Evolutionary conservation across 495 filamentous ascomycete species (phyloP), one percentile per base, ranked within the genome.

Genomic region (Penicillium argentinense): DNA sequence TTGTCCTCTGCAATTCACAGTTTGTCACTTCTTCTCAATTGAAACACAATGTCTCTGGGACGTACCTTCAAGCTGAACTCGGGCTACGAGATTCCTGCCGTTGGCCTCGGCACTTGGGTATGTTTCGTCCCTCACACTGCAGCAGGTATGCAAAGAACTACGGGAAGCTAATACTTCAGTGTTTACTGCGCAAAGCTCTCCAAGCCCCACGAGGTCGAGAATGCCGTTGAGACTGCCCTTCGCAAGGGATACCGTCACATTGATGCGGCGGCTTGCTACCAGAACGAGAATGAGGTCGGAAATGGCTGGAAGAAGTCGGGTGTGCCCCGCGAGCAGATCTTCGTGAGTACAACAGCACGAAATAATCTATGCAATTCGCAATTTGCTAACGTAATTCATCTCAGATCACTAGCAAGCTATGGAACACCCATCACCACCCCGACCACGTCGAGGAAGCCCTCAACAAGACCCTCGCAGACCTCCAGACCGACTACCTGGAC

Each of bases 161-260:
- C 12, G 13, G 9, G 11, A 14, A 27, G 3, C 23, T 14, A 22
- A 21, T 11, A 17, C 24, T 19, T 18, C 5, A 32, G 4, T 21
- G 14, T 41, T 21, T 24, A 5, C 22, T 46, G 0, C 28, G 13
- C 14, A 46, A 64, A 76, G 75, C 70, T 75, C 14, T 70, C 73
- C 32, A 67, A 73, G 45, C 71, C 67, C 5, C 60, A 73, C 47
- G 70, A 78, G 42, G 74, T 80, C 34, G 71, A 72, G 32, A 57
- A 72, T 18, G 76, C 72, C 24, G 76, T 80, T 25, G 67, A 76
- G 19, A 30, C 49, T 21, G 76, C 76, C 11, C 59, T 80, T 37
- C 72, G 66, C 30, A 49, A 56, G 3, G 76, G 75, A 34, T 80
- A 78, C 42, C 71, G 73, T 39, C 73, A 78, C 52, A 64, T 68